These are phyloP conservation scores for Albatrellus sp. DNA, from an alignment of 1,284 basidiomycete species.

Conservation along the genomic window DNA sequence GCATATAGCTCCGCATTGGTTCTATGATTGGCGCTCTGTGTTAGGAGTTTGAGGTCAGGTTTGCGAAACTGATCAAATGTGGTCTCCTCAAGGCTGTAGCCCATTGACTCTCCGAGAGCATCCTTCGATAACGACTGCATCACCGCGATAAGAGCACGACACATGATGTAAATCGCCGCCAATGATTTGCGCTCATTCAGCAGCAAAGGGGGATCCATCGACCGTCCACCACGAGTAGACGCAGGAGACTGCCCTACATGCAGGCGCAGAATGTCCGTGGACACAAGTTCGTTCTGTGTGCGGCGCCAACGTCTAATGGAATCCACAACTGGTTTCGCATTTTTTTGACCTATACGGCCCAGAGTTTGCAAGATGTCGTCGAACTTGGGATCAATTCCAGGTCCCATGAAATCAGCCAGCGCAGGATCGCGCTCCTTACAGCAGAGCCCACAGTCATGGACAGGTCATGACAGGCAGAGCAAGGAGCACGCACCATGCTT, in stretches of 20 bases:
- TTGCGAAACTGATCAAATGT: conserved; percentile 78
- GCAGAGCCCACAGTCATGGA: conserved; percentile 5
- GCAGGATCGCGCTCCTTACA: conserved; percentile 56
- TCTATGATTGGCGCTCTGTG: conserved; percentile 62
- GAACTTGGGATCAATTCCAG: conserved; percentile 62
- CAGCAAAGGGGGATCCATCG: conserved; percentile 43
- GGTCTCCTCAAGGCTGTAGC: conserved; percentile 70
- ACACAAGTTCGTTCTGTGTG: conserved; percentile 58
- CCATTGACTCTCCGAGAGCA: conserved; percentile 64
- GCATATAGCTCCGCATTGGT: conserved; percentile 75
- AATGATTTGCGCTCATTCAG: conserved; percentile 71
- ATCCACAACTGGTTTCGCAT: conserved; percentile 77
- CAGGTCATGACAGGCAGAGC: background rate
- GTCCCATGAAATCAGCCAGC: conserved; percentile 56
- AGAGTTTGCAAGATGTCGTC: conserved; percentile 76
- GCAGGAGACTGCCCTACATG: conserved; percentile 35
- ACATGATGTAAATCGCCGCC: conserved; percentile 80
- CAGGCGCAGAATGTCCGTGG: conserved; percentile 36
- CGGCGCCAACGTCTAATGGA: conserved; percentile 83
- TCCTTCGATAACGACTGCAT: conserved; percentile 65
- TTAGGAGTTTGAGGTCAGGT: conserved; percentile 55
- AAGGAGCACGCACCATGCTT: conserved; percentile 39
- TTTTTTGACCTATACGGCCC: conserved; percentile 77
- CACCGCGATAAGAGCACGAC: conserved; percentile 71
- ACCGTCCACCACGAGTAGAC: conserved; percentile 23